Evolutionary conservation across 495 filamentous ascomycete genomes (phyloP).

Genomic region (Lepidopterella palustris): DNA sequence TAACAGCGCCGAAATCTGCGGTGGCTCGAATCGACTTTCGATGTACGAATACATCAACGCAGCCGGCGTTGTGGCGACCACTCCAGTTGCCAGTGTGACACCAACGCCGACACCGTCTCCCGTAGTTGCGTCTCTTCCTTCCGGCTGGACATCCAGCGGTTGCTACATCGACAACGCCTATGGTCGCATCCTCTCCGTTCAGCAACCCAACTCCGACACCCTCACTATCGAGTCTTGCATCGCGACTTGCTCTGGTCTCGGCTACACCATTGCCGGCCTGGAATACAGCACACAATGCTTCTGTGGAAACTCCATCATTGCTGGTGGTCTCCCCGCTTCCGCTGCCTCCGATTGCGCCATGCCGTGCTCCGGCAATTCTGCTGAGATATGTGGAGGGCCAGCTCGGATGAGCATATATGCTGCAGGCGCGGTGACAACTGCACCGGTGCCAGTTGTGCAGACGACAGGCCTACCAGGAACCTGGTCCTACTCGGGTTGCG

Average conservation of each 20-base stretch:
- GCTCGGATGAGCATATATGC: slow-evolving; percentile 36
- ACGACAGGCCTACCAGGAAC: background rate
- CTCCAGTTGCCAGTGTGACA: background rate
- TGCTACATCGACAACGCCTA: slow-evolving; percentile 7
- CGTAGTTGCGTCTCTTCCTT: background rate
- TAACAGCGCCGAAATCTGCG: slow-evolving; percentile 12
- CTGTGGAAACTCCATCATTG: slow-evolving; percentile 8
- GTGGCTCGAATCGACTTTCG: slow-evolving; percentile 5
- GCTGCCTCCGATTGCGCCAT: slow-evolving; percentile 18
- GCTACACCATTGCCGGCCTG: slow-evolving; percentile 7
- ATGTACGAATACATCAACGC: slow-evolving; percentile 5
- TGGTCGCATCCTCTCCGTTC: slow-evolving; percentile 7
- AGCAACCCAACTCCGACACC: slow-evolving; percentile 1
- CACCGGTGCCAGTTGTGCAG: background rate
- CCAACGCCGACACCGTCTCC: background rate
- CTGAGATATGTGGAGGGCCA: slow-evolving; percentile 42
- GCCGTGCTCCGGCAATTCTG: slow-evolving; percentile 36
- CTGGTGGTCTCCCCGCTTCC: slow-evolving; percentile 2
- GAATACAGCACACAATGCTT: slow-evolving; percentile 14
- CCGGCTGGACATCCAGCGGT: slow-evolving; percentile 11
- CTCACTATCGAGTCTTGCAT: slow-evolving; percentile 10
- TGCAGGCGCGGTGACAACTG: background rate
- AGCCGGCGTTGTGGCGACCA: background rate
- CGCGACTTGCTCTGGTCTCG: background rate
- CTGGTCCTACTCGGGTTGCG: slow-evolving; percentile 11